phyloP scores from a whole-genome alignment of 2,329 filamentous ascomycete genomes.

The Penicillium sp. region DNA sequence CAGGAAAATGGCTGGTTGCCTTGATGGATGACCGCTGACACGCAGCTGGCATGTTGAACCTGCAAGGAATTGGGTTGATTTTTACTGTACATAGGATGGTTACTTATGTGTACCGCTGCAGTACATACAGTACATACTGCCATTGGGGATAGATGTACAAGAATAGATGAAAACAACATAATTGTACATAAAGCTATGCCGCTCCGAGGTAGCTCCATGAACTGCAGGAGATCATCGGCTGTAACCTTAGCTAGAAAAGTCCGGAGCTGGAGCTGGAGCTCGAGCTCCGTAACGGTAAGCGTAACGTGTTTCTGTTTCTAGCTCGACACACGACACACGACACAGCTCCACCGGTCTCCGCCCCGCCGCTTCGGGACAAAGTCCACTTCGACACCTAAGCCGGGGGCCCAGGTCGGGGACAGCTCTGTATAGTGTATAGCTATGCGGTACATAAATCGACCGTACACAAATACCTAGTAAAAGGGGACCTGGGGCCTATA shows the following conservation, averaged over 20 bases:
- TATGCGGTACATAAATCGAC: no score
- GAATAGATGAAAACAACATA: neutral
- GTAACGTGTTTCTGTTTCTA: neutral
- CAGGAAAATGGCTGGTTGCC: slow-evolving; percentile 9
- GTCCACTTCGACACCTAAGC: neutral
- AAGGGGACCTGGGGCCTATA: neutral
- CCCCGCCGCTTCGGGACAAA: slow-evolving; percentile 11
- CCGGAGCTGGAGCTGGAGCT: neutral
- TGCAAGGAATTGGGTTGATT: slow-evolving; percentile 1
- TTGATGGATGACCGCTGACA: slow-evolving; percentile 5
- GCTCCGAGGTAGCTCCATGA: neutral
- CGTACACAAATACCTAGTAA: neutral
- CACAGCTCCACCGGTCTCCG: slow-evolving; percentile 8
- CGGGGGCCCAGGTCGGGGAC: neutral
- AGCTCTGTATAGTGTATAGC: neutral
- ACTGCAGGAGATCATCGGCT: neutral
- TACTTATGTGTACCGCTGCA: neutral
- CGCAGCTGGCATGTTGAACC: slow-evolving; percentile 14
- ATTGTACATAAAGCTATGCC: no score
- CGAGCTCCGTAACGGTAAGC: neutral
- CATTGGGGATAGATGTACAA: neutral
- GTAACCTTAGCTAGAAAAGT: neutral
- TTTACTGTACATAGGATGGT: neutral
- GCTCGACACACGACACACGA: neutral
- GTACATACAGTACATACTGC: neutral